Evolutionary conservation across 2,329 filamentous ascomycete species (phyloP).

Genomic region (Xylariaceae sp.): DNA sequence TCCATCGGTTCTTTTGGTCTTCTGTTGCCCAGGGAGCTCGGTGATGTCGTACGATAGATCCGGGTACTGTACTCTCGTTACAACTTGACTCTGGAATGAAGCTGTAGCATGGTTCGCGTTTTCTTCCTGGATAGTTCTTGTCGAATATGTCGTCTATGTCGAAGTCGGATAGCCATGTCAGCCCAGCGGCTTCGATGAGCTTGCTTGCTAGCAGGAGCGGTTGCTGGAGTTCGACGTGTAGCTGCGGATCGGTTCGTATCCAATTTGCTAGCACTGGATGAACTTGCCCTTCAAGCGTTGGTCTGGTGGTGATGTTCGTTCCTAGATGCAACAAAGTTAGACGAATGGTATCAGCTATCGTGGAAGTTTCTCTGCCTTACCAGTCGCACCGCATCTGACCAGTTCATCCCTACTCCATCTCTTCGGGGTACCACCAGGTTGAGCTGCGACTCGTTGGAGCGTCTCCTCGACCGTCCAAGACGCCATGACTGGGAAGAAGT

Average conservation of each 20-base stretch:
- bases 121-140: constrained; percentile 27
- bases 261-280: constrained; percentile 33
- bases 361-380: constrained; percentile 15
- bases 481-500: constrained; percentile 14
- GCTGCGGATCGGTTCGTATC: constrained; percentile 18
- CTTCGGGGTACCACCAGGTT: constrained; percentile 28
- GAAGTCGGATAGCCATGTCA: constrained; percentile 35
- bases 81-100: not conserved
- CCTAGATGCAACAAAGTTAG: constrained; percentile 14
- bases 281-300: constrained; percentile 28
- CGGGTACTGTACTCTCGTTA: constrained; percentile 9
- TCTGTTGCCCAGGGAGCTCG: constrained; percentile 23
- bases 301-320: constrained; percentile 17
- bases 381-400: constrained; percentile 29
- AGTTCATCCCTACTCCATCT: constrained; percentile 30
- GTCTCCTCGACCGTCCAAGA: constrained; percentile 9
- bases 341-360: not conserved
- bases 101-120: constrained; percentile 7
- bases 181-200: constrained; percentile 28
- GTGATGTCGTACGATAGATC: constrained; percentile 28
- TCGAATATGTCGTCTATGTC: constrained; percentile 32
- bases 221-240: constrained; percentile 28
- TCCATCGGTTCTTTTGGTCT: constrained; percentile 22
- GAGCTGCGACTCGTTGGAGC: constrained; percentile 14
- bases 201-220: constrained; percentile 32